Base-by-base conservation (phyloP, 2,329 filamentous ascomycete genomes). In the Fusarium multiceps region DNA sequence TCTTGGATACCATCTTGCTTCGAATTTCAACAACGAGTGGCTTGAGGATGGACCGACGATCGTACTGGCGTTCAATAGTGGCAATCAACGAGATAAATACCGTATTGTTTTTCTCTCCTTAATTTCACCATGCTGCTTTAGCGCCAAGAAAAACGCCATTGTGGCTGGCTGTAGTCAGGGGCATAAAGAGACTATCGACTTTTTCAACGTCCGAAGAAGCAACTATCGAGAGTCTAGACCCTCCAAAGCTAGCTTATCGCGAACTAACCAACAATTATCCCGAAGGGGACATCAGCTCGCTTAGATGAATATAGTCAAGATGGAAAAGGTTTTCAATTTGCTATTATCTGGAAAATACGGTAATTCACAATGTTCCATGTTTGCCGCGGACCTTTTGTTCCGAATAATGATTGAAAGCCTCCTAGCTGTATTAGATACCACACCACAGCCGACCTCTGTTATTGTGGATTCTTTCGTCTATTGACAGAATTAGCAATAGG, bases 111-210 rank as follows among this genome's bases (percentile, higher is more conserved):
- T 28, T 23, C 10, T 20, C 20, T 23, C 7, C 23, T 59, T 51
- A 23, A 62, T 61, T 18, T 59, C 16, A 32, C 7, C 2, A 23
- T 18, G 2, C 16, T 41, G 20, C 21, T 14, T 40, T 60, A 61
- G 40, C 55, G 59, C 23, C 13, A 11, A 27, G 23, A 10, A 16
- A 7, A 41, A 11, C 11, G 37, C 13, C 13, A 18, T 46, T 45
- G 46, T 34, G 25, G 21, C 56, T 45, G 23, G 43, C 30, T 41
- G 9, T 54, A 62, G 56, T 54, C 56, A 62, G 59, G 59, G 59
- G 46, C 18, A 11, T 32, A 11, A 28, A 21, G 14, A 32, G 10
- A 61, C 59, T 62, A 62, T 62, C 27, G 46, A 61, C 4, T 6
- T 28, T 62, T 20, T n/a, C 10, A 10, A 25, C 18, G 14, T 37